Base-by-base conservation (phyloP, 2,329 filamentous ascomycete genomes). In the Monosporascus cannonballus region DNA sequence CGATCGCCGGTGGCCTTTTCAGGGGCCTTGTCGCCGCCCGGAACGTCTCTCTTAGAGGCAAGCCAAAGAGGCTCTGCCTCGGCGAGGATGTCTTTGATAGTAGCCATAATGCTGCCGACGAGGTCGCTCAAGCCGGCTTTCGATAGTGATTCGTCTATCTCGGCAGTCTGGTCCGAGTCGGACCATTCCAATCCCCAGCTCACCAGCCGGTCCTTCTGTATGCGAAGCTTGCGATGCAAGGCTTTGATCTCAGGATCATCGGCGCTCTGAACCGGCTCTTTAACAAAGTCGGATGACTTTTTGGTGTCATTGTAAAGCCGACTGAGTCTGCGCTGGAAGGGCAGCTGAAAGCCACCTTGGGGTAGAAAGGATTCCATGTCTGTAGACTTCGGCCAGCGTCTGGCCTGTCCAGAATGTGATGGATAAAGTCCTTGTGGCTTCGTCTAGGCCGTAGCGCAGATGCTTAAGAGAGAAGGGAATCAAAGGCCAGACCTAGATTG, bases 101-200 rank as follows among this genome's bases (percentile, higher is more conserved):
- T 91, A 17, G 81, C 82, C 78, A 93, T 84, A 62, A 92, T 87
- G 66, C 86, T 90, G 53, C 84, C 83, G 50, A 92, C 88, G 1
- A 89, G 81, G 66, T 91, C 87, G 54, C 85, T 88, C 51, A 92
- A 72, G 22, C 88, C 89, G 50, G 86, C 85, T 66, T 87, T 85
- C 61, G 87, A 88, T 8, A 86, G 74, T 15, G 81, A 83, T 63
- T 85, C 82, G 62, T 86, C 83, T 56, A 92, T 91, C 67, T 89
- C 83, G 62, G 83, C 80, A 54, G 84, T 77, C 63, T 85, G 79
- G 58, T 76, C 80, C 17, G 85, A 83, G 66, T 91, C 87, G 52
- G 84, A 88, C 89, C 89, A 93, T 67, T 90, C 86, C 50, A 90
- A 74, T 0, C 88, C 89, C 89, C 89, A 93, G 55, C 84, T 86